Percentiles rank a stretch among this genome's conserved stretches.
Conservation (phyloP, 441 rosid species). For the Croton laevigatus region DNA sequence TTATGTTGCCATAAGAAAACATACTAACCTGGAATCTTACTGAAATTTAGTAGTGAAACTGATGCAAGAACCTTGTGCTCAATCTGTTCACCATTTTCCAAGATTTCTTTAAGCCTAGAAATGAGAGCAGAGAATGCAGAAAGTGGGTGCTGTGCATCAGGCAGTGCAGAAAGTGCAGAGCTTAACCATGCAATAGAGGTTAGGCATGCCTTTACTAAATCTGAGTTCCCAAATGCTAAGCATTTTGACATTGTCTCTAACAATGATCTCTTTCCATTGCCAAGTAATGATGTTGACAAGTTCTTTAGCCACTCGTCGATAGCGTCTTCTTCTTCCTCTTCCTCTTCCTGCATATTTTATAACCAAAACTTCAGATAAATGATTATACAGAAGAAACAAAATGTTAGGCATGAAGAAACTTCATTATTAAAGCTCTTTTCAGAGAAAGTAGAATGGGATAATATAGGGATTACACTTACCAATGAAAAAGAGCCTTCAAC, state of each 20-base stretch:
- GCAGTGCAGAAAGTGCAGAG: slow-evolving; percentile 35
- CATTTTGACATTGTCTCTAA: slow-evolving; percentile 43
- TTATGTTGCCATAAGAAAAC: not conserved
- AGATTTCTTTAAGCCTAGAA: slow-evolving; percentile 40
- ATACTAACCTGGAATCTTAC: slow-evolving; percentile 49
- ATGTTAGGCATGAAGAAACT: too few relatives aligned
- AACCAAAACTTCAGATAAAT: not conserved
- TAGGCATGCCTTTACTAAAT: slow-evolving; percentile 38
- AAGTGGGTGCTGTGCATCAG: slow-evolving; percentile 35
- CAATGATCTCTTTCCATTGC: slow-evolving; percentile 36
- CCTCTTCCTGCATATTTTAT: slow-evolving; percentile 34
- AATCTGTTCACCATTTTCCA: slow-evolving; percentile 33
- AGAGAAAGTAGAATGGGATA: not conserved
- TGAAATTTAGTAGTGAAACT: slow-evolving; percentile 46
- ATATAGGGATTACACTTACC: slow-evolving; percentile 25
- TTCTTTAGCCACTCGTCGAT: slow-evolving; percentile 38
- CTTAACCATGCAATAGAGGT: slow-evolving; percentile 50
- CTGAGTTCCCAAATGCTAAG: slow-evolving; percentile 35
- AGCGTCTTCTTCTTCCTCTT: slow-evolving; percentile 39
- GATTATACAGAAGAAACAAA: not conserved
- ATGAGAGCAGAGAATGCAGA: slow-evolving; percentile 42
- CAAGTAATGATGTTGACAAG: slow-evolving; percentile 39
- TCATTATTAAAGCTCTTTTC: too few relatives aligned
- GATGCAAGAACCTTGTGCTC: slow-evolving; percentile 55
- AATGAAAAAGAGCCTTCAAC: slow-evolving; percentile 11